Conservation (phyloP, 2,329 filamentous ascomycete genomes). For the Colletotrichum acutatum region DNA sequence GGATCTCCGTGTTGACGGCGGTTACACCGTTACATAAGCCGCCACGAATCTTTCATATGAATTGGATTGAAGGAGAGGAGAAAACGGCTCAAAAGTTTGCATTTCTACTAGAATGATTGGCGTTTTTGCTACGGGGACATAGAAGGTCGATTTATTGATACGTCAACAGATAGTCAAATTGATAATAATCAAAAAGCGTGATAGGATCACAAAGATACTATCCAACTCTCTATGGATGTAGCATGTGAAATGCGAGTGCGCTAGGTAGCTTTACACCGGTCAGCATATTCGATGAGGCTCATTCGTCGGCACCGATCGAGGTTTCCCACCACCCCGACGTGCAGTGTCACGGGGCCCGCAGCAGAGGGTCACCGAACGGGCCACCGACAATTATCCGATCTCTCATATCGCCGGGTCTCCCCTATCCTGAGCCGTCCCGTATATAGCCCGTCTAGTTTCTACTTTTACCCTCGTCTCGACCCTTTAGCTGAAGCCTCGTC, state of each 20-base stretch:
- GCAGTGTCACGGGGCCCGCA: not conserved
- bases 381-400: not conserved
- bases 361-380: not conserved
- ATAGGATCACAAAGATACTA: not conserved
- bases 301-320: not conserved
- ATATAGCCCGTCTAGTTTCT: not conserved
- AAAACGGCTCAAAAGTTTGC: not conserved
- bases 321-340: not conserved
- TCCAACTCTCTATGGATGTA: accelerated
- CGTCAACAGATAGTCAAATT: not conserved
- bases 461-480: not conserved
- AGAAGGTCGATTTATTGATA: not conserved
- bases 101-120: not conserved
- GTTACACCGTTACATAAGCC: constrained; percentile 81
- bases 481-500: not conserved
- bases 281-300: not conserved
- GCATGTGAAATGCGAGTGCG: not conserved
- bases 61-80: not conserved
- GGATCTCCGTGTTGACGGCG: constrained; percentile 85
- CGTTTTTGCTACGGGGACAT: not conserved
- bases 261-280: not conserved
- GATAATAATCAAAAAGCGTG: not conserved
- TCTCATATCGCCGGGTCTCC: not conserved
- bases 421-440: not conserved
- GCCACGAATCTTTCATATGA: not conserved